Base-by-base conservation (phyloP, 2,329 filamentous ascomycete genomes). In the Neophaeococcomyces mojaviensis region DNA sequence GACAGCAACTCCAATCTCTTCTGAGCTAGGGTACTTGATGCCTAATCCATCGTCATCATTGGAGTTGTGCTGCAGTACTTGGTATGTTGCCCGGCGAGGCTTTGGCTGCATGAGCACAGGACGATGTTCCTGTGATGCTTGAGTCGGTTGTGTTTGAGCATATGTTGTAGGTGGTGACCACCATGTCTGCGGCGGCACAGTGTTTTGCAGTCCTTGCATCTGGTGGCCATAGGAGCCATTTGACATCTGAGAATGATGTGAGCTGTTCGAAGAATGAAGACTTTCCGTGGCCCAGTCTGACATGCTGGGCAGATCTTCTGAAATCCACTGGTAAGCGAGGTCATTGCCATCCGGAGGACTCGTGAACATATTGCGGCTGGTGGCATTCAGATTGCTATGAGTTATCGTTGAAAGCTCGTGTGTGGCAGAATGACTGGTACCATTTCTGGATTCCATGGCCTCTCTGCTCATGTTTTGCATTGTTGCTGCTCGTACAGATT, bases 121-220 rank as follows among this genome's bases (percentile, higher is more conserved):
- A 38, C 54, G 53, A 16, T 49, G 35, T 35, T 56, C 54, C 44
- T 49, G 46, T 37, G 49, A 48, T 32, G 50, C 53, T 37, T 64
- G 58, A 41, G 59, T 54, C 32, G 62, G 63, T 30, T 62, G 60
- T 39, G 64, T 64, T 39, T 64, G 49, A 20, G 12, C 31, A 20
- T 45, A 59, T 57, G 43, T 60, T 58, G 39, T 61, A 54, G 28
- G 62, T 53, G 65, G 60, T 16, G 66, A 64, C 66, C 68, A 70
- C 66, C 68, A 67, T 10, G 55, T 44, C 41, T 68, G 65, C 18
- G 57, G 50, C 49, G 49, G 43, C 22, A 39, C 5, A 26, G 34
- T 32, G 36, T 38, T 42, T 24, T 49, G 36, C 41, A 46, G 8
- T 19, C 41, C 26, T 33, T 40, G 15, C 3, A 43, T 36, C 16